Base-by-base conservation (phyloP, 1,284 basidiomycete genomes). In the Moesziomyces parantarcticus region DNA sequence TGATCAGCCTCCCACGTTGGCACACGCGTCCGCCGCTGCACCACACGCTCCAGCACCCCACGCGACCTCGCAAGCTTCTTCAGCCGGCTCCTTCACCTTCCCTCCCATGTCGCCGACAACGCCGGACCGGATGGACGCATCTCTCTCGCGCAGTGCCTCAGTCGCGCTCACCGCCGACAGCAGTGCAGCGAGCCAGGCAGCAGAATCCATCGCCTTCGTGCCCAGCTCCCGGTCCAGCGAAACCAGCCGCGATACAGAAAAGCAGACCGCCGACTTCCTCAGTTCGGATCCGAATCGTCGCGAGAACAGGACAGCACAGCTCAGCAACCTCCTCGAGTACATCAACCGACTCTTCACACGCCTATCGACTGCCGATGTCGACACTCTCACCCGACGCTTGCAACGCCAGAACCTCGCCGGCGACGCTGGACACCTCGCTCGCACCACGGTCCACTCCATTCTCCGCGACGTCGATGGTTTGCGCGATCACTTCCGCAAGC, bases 341-440 rank as follows among this genome's bases (percentile, higher is more conserved):
- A 86, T 92, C 53, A 84, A 87, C 26, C 86, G 88, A 25, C 85
- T 97, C 13, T 86, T 92, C 51, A 88, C 87, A 54, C 89, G 91
- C 20, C 87, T 97, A 69, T 86, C 88, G 18, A 89, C 92, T 70
- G 91, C 94, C 1, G 95, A 99, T 76, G 90, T 95, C 1, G 87
- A 92, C 26, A 94, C 93, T 0, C 87, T 99, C 41, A 92, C 92
- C 44, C 91, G 92, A 61, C 90, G 96, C 16, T 87, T 99, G 44
- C 96, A 94, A 84, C 90, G 94, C 47, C 96, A 98, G 75, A 89
- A 95, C 78, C 87, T 98, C 2, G 85, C 92, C 3, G 91, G 90
- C 43, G 95, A 98, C 77, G 88, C 98, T 20, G 89, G 90, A 16
- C 92, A 97, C 79, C 87, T 98, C 18, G 95, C 94, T 0, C 90